Evolutionary conservation across 2,329 filamentous ascomycete genomes (phyloP), one percentile per base, ranked within the genome.

Genomic region (Nannizzia gypsea): DNA sequence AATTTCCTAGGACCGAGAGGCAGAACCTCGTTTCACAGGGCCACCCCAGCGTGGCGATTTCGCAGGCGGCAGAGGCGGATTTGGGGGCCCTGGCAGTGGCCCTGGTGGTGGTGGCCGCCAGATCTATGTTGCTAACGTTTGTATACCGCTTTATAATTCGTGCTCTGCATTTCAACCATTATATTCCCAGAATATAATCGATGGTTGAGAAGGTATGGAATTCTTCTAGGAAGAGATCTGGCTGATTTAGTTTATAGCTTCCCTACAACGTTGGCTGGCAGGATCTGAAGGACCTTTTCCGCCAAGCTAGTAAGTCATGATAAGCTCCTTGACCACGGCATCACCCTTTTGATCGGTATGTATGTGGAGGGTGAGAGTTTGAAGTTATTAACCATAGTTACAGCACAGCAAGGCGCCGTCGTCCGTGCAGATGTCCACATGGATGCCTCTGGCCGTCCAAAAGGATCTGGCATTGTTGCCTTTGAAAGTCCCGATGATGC

Each of bases 201-300:
- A 6, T 22, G 48, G 48, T n/a, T 31, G 24, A 52, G 11, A 52
- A 52, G 22, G 48, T 52, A 52, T 36, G 54, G 28, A 40, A 6
- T n/a, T 17, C 1, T 20, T 17, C 9, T 38, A 5, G 36, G 5
- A 6, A 13, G 54, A 22, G n/a, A 11, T 52, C 9, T 67, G 61
- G 67, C 75, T 79, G 68, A 76, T 73, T 56, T 69, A 65, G 69
- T 64, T 67, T 46, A 46, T 76, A 99, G 93, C 88, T 99, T 67
- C 93, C 93, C 20, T 99, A 91, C 78, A 95, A 90, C 66, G 89
- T 95, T 68, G 93, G 93, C 73, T 99, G 93, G 93, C 93, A 99
- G 78, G 93, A 99, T 75, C 79, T 99, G 67, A 99, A 99, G 79
- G 93, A 99, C 75, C 82, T 99, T 66, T 99, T 99, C 82, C 89